Evolutionary conservation across 2,329 filamentous ascomycete species (phyloP), one percentile per base, ranked within the genome.

Genomic region (Cladophialophora carrionii): DNA sequence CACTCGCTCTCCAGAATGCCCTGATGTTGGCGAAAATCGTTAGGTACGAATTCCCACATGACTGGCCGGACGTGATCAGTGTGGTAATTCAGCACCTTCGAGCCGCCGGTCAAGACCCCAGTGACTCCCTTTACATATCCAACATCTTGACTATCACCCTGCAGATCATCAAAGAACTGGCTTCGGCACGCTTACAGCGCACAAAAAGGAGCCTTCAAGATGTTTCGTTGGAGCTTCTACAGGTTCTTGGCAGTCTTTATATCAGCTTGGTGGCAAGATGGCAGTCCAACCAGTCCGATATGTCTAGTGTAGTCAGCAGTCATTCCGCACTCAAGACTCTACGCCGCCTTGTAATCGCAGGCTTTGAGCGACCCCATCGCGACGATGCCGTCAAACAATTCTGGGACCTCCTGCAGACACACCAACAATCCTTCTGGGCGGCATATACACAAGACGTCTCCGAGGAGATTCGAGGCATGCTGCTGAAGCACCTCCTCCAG

Each of bases 401-500:
- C 70, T 99, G 95, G 95, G 82, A 83, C 2, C 78, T 94, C 55
- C 89, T 91, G 1, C 88, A 92, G 67, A 82, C 84, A 8, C 91
- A 96, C 68, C 90, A 96, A 68, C 88, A 87, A n/a, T 84, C 89
- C 48, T 88, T 96, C 66, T 84, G 96, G 41, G 79, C 80, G 26
- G 85, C 89, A 65, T 81, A 89, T 58, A 82, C 83, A 69, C 81
- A 83, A 49, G 83, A 86, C 57, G 83, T 54, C 5, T 46, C 66
- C 4, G 82, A 48, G 78, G 3, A 77, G 79, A 3, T 83, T 87
- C 26, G 84, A 85, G 84, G 84, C 41, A 74, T 89, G 26, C 80
- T 96, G n/a, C 90, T 90, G 70, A 96, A 92, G 74, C 93, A 97
- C 74, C 81, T 96, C 1, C 79, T 97, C 49, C 93, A 98, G 74